Conservation (phyloP, 208 protist species). For the Leishmania tarentolae region DNA sequence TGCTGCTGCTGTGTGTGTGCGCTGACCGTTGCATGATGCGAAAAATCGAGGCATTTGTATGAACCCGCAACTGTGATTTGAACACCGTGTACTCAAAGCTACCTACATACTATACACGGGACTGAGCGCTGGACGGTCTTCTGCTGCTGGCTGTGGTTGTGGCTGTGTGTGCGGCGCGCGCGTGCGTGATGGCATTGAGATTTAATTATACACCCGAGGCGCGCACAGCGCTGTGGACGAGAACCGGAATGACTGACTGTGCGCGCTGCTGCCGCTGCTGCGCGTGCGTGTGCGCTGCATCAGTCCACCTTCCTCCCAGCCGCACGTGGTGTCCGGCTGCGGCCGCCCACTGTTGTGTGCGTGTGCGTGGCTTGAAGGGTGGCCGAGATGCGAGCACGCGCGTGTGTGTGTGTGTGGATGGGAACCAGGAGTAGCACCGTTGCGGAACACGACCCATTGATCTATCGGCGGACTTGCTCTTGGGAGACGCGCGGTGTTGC, state of each 20-base stretch:
- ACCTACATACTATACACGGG: constrained; percentile 23
- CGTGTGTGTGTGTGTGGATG: neutral
- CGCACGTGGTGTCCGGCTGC: constrained; percentile 4
- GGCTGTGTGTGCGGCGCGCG: constrained; percentile 1
- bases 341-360: constrained; percentile 5
- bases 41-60: constrained; percentile 17
- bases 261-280: neutral
- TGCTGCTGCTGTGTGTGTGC: constrained; percentile 3
- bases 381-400: neutral
- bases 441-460: constrained; percentile 25
- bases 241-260: constrained; percentile 2
- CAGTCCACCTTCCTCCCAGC: constrained; percentile 7
- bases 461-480: constrained; percentile 29
- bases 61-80: constrained; percentile 23
- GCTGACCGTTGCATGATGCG: neutral
- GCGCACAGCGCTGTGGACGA: constrained; percentile 1
- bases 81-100: constrained; percentile 24
- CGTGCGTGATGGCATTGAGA: constrained; percentile 6
- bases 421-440: constrained; percentile 30
- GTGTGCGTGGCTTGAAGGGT: constrained; percentile 6
- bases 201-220: constrained; percentile 19
- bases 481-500: constrained; percentile 12
- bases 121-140: constrained; percentile 15
- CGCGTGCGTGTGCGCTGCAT: neutral
- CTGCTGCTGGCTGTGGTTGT: constrained; percentile 3